A percentile compares a stretch with the other conserved stretches of the same genome.
These are phyloP conservation scores for Triticum turgidum DNA, from an alignment of 176 grass and related monocot species.

Conservation along the genomic window DNA sequence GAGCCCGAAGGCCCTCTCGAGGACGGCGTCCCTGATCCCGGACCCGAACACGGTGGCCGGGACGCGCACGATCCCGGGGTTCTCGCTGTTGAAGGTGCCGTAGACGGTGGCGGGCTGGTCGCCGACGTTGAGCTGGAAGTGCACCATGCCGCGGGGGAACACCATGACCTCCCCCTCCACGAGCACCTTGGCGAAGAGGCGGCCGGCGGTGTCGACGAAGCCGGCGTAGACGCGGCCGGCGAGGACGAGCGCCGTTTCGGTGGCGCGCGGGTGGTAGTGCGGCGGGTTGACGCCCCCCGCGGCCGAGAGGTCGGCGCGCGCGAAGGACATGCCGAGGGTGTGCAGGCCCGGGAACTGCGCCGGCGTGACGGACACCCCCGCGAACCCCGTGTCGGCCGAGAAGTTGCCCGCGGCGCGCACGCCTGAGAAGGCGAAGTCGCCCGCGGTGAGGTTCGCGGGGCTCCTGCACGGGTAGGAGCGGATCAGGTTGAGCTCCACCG, in stretches of 20 bases:
- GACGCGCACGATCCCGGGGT: conserved; percentile 69
- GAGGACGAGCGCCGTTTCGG: conserved; percentile 76
- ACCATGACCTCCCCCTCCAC: conserved; percentile 81
- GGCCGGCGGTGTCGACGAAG: conserved; percentile 67
- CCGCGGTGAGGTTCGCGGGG: conserved; percentile 58
- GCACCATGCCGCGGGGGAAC: conserved; percentile 66
- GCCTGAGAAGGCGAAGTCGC: conserved; percentile 66
- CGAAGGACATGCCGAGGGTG: conserved; percentile 78
- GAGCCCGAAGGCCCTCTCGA: conserved; percentile 77
- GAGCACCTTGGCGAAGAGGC: conserved; percentile 70
- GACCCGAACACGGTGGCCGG: conserved; percentile 70
- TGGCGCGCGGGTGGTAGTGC: conserved; percentile 81
- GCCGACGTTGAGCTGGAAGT: conserved; percentile 88
- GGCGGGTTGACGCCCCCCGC: conserved; percentile 72
- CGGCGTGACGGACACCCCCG: conserved; percentile 55
- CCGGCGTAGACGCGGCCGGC: conserved; percentile 62
- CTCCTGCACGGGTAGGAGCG: conserved; percentile 56
- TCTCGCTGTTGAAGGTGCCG: conserved; percentile 83
- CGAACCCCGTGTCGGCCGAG: conserved; percentile 59
- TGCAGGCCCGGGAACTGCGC: conserved; percentile 70
- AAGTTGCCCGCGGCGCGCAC: conserved; percentile 59
- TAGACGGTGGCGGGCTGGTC: conserved; percentile 52
- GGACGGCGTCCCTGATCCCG: conserved; percentile 46
- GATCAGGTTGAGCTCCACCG: conserved; percentile 40
- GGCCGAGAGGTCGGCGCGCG: conserved; percentile 61